Percentiles rank a stretch among this genome's conserved stretches.
Evolutionary conservation across 148 eudicot genomes (phyloP).

Genomic region (Vaccinium vitisidaea): DNA sequence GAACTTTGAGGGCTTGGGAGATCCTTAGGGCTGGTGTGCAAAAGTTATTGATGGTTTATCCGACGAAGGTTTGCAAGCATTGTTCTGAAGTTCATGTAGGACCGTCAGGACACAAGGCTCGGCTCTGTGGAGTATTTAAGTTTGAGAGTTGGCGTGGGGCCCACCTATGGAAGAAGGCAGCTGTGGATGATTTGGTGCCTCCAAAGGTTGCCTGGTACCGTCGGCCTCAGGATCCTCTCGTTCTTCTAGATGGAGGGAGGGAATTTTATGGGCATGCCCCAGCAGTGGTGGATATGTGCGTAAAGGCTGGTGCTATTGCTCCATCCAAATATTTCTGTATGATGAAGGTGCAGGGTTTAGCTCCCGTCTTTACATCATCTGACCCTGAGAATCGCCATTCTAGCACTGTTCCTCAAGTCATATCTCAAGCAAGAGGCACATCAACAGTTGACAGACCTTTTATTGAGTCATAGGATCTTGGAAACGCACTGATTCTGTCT

Average conservation of each 20-base stretch:
- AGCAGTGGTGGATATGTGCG: constrained; percentile 84
- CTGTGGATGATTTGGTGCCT: constrained; percentile 80
- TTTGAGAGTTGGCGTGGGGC: constrained; percentile 66
- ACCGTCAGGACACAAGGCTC: constrained; percentile 89
- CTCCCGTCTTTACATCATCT: no score
- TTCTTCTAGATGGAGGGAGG: constrained; percentile 59
- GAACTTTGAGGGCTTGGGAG: constrained; percentile 80
- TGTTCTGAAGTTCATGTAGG: constrained; percentile 95
- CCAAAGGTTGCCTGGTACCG: constrained; percentile 67
- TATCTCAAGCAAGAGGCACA: no score
- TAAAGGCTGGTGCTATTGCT: constrained; percentile 56
- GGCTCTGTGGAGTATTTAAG: constrained; percentile 90
- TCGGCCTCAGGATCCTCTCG: constrained; percentile 76
- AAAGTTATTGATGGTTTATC: constrained; percentile 63
- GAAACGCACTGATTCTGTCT: no score
- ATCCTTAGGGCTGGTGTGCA: constrained; percentile 55
- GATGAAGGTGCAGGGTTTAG: constrained; percentile 81
- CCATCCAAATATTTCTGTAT: constrained; percentile 60
- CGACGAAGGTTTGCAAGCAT: constrained; percentile 69
- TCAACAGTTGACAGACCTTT: no score
- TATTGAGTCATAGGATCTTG: no score
- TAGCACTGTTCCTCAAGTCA: no score
- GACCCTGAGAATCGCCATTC: no score
- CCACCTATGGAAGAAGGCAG: constrained; percentile 81
- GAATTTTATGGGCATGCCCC: constrained; percentile 89